phyloP scores from a whole-genome alignment of 192 early-diverging fungal species.

The Chytriomyces sp. region DNA sequence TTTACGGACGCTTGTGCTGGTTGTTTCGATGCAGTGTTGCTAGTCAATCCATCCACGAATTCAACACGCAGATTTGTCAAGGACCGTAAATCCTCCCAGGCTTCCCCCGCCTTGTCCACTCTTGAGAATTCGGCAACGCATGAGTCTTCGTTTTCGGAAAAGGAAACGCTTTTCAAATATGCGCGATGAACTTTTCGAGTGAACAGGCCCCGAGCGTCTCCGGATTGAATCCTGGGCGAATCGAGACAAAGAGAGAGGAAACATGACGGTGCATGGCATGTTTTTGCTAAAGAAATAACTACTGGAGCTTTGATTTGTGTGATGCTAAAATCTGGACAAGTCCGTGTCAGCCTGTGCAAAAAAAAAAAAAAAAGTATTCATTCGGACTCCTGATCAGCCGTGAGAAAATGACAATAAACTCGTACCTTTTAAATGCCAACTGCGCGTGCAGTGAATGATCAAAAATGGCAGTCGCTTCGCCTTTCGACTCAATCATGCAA shows the following conservation, averaged over 20 bases:
- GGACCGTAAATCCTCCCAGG: neutral
- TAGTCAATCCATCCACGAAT: neutral
- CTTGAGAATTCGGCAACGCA: constrained; percentile 11
- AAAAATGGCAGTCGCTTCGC: constrained; percentile 1
- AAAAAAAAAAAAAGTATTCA: neutral
- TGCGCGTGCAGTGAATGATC: neutral
- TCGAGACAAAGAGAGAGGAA: constrained; percentile 12
- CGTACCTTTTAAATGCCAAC: constrained; percentile 3
- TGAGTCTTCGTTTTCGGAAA: neutral
- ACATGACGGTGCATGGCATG: constrained; percentile 2
- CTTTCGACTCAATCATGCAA: neutral
- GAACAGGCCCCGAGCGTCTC: constrained; percentile 9
- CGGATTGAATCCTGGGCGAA: neutral
- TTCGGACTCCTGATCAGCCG: neutral
- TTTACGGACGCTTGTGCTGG: neutral
- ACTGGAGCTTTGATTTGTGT: neutral
- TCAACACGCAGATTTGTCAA: constrained; percentile 13
- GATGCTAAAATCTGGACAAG: constrained; percentile 4
- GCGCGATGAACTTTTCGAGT: neutral
- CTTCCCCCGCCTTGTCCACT: neutral
- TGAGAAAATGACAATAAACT: neutral
- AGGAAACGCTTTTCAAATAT: constrained; percentile 1
- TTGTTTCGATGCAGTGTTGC: neutral
- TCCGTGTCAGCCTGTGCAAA: neutral
- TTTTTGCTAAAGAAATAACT: neutral